Base-by-base conservation (phyloP, 352 stramenopile species). In the Pythium aquatile region DNA sequence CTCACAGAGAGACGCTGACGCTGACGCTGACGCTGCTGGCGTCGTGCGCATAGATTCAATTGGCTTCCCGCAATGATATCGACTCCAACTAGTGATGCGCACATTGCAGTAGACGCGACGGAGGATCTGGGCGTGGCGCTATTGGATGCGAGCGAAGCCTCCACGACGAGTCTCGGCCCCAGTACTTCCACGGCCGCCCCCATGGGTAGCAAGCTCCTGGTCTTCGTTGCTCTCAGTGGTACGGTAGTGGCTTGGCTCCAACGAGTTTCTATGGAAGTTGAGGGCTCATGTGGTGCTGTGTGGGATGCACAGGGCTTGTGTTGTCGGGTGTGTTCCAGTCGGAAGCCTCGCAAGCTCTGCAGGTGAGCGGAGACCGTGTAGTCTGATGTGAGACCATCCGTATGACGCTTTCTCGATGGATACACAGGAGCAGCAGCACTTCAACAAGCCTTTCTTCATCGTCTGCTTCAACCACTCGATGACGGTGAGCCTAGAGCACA, bases 361-460 rank as follows among this genome's bases (percentile, higher is more conserved):
- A 65, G 58, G 58, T 64, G 24, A 29, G 46, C 26, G 29, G n/a
- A 9, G 32, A 35, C 8, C 8, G 5, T 14, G 9, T 14, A 7
- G 9, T 9, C 37, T 16, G 37, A 44, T 17, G 44, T 6, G 26
- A 17, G 7, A 47, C 14, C 4, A 16, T 16, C 20, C 24, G 5
- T 16, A 47, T 47, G 39, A 47, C 33, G 29, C 32, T 55, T 13
- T 40, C 3, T 40, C 2, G 5, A 10, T 55, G 26, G 11, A 55
- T 58, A 5, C 69, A 78, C 69, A 78, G 69, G 65, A 62, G 9
- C 65, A 63, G n/a, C 53, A 70, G 20, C 49, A 67, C 49, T 83
- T 83, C 61, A 77, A 79, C 68, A 83, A 83, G 66, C 77, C 77
- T 4, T 83, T 81, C 55, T 83, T 86, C 69, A 81, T 86, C 46